Evolutionary conservation across 2,329 filamentous ascomycete species (phyloP).

Genomic region (Xylaria sp.): DNA sequence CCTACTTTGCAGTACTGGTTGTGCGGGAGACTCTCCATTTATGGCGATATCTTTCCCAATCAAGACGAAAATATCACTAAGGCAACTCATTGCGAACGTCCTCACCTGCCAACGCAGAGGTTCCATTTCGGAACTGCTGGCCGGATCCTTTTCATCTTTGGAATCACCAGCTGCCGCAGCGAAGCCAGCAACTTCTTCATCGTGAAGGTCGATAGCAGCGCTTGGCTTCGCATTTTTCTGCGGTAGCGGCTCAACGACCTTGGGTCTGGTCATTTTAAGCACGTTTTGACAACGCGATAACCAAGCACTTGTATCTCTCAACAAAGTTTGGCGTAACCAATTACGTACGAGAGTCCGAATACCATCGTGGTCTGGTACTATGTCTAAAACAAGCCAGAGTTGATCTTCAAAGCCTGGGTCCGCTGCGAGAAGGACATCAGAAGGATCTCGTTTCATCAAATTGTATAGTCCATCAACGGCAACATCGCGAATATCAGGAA

Average conservation of each 20-base stretch:
- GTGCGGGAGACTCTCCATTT: conserved; percentile 78
- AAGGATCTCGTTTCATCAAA: conserved; percentile 89
- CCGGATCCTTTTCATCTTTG: conserved; percentile 57
- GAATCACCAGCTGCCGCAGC: conserved; percentile 70
- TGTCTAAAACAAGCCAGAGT: conserved; percentile 88
- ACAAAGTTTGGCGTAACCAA: conserved; percentile 90
- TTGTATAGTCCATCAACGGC: conserved; percentile 91
- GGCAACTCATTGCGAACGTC: conserved; percentile 88
- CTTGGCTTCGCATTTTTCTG: conserved; percentile 52
- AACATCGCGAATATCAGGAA: conserved; percentile 73
- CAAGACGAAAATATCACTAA: conserved; percentile 80
- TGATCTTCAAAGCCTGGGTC: conserved; percentile 84
- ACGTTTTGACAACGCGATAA: conserved; percentile 86
- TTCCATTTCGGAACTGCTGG: conserved; percentile 72
- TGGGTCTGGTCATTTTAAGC: conserved; percentile 82
- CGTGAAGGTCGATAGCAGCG: conserved; percentile 78
- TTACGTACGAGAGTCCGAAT: conserved; percentile 88
- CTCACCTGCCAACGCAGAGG: conserved; percentile 93
- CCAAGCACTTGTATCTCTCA: conserved; percentile 83
- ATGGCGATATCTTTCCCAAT: conserved; percentile 79
- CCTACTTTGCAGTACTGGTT: conserved; percentile 77
- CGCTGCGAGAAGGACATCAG: conserved; percentile 78
- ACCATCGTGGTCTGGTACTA: conserved; percentile 74
- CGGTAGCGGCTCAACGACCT: conserved; percentile 60
- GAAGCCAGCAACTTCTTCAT: conserved; percentile 97